Evolutionary conservation across 768 basidiomycete genomes (phyloP).

Genomic region (Mycena pura): DNA sequence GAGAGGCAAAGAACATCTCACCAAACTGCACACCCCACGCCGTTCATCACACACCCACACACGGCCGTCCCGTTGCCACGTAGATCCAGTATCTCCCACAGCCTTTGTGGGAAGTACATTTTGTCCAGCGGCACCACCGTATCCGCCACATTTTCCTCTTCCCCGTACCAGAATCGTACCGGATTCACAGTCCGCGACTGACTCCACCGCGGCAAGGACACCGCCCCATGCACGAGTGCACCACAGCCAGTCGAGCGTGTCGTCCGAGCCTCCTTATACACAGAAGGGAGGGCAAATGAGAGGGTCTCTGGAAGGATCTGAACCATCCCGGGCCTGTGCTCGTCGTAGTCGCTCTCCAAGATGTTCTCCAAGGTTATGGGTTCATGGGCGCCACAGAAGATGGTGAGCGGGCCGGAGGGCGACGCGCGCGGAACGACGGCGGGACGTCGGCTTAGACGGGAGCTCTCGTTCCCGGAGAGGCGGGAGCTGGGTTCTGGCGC

Average conservation of each 20-base stretch:
- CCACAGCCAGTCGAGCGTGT: slow-evolving; percentile 11
- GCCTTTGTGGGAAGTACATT: neutral
- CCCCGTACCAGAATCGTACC: slow-evolving; percentile 8
- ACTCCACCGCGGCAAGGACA: neutral
- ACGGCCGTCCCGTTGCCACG: neutral
- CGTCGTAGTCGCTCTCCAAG: neutral
- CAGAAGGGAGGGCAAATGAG: neutral
- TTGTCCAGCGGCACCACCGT: slow-evolving; percentile 12
- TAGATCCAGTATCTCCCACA: neutral
- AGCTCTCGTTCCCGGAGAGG: neutral
- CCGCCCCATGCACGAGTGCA: neutral
- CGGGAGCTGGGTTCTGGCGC: neutral
- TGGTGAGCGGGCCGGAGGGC: neutral
- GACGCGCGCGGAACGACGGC: neutral
- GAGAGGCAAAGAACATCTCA: neutral
- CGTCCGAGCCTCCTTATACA: neutral
- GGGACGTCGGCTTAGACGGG: neutral
- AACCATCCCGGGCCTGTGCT: neutral
- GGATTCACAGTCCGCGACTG: no score
- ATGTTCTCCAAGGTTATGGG: neutral
- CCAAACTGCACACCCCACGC: slow-evolving; percentile 13
- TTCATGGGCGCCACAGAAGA: neutral
- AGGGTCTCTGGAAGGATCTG: neutral
- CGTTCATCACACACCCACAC: neutral
- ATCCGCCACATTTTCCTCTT: neutral